phyloP scores from a whole-genome alignment of 176 grass and related monocot genomes.

The Aechmea fasciata region DNA sequence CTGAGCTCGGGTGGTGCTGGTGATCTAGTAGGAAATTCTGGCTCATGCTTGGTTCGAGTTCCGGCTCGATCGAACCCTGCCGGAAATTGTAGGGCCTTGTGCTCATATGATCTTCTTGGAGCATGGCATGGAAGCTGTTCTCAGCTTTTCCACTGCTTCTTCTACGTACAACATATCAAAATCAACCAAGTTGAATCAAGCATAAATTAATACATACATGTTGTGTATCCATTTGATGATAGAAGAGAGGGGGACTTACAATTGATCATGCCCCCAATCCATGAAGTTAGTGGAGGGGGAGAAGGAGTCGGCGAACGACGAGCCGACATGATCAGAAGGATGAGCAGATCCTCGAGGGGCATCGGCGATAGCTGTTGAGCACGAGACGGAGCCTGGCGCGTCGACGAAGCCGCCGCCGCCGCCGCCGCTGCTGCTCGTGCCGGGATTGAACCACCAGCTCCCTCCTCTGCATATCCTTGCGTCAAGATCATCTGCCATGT shows the following conservation, averaged over 20 bases:
- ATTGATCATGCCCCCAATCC: conserved; percentile 22
- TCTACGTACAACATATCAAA: conserved; percentile 16
- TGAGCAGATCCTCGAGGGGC: background rate
- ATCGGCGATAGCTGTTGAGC: conserved; percentile 21
- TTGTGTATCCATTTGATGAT: background rate
- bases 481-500: conserved; percentile 30
- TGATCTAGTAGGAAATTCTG: conserved; percentile 23
- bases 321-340: conserved; percentile 4
- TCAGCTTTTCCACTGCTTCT: conserved; percentile 19
- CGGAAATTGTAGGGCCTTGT: conserved; percentile 12
- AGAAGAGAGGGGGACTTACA: conserved; percentile 11
- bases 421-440: background rate
- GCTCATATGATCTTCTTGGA: conserved; percentile 15
- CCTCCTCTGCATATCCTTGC: conserved; percentile 26
- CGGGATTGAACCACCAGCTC: conserved; percentile 34
- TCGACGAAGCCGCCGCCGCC: conserved; percentile 3
- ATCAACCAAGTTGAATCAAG: background rate
- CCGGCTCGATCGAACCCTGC: conserved; percentile 17
- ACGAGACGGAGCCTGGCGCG: conserved; percentile 10
- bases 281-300: conserved; percentile 8
- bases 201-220: background rate
- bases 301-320: conserved; percentile 15
- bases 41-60: conserved; percentile 18
- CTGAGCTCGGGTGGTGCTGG: conserved; percentile 15
- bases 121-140: conserved; percentile 23